phyloP scores from a whole-genome alignment of 2,329 filamentous ascomycete genomes.

The Lachnellula cervina region DNA sequence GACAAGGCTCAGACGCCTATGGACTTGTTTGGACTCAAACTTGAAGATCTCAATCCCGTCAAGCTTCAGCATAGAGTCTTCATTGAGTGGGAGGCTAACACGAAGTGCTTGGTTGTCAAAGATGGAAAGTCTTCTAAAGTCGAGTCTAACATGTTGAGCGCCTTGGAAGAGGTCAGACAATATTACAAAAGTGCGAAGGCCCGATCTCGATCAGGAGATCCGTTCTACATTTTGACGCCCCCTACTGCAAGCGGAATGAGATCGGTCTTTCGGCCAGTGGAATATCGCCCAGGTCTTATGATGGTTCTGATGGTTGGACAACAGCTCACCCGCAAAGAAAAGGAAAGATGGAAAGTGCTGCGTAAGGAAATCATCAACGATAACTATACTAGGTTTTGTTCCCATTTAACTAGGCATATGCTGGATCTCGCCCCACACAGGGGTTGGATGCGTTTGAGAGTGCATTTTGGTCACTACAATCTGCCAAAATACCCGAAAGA shows the following conservation, averaged over 20 bases:
- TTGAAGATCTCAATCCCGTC: constrained; percentile 22
- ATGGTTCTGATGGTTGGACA: constrained; percentile 18
- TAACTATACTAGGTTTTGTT: constrained; percentile 15
- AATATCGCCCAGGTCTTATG: not conserved
- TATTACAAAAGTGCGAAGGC: constrained; percentile 18
- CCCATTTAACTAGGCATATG: constrained; percentile 19
- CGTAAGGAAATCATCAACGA: constrained; percentile 6
- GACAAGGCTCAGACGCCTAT: constrained; percentile 5
- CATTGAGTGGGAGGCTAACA: constrained; percentile 14
- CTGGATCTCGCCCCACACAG: constrained; percentile 20
- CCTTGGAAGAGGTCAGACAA: constrained; percentile 22
- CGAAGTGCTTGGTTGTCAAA: constrained; percentile 13
- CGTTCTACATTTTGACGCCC: constrained; percentile 24
- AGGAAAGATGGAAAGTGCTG: constrained; percentile 17
- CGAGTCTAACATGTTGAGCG: constrained; percentile 5
- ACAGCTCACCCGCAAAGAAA: not conserved
- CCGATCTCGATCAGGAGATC: constrained; percentile 12
- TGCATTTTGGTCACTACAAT: constrained; percentile 28
- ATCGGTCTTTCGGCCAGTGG: constrained; percentile 2
- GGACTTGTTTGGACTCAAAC: constrained; percentile 12
- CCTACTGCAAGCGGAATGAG: constrained; percentile 17
- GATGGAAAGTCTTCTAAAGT: not conserved
- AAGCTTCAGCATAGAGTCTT: constrained; percentile 16
- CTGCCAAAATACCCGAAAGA: constrained; percentile 18
- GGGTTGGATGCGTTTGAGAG: constrained; percentile 29